Conservation (phyloP, 2,329 filamentous ascomycete species). For the Pestalotiopsis sp. region DNA sequence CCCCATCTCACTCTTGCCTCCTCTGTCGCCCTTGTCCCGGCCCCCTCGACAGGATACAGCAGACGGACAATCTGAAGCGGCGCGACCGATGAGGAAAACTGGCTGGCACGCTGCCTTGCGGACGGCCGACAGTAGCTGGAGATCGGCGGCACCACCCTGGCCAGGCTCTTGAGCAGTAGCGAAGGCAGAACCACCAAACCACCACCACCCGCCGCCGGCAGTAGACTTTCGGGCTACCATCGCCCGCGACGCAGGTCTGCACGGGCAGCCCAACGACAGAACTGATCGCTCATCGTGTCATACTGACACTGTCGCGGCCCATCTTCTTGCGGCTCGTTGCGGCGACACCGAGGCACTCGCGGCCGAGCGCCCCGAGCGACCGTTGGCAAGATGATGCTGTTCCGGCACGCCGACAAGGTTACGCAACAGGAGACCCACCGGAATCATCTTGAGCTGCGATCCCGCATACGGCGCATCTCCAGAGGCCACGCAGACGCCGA, state of each 20-base stretch:
- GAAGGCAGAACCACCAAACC: neutral
- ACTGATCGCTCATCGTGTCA: neutral
- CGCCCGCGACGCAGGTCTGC: neutral
- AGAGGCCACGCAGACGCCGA: neutral
- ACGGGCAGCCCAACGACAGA: neutral
- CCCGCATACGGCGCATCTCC: neutral
- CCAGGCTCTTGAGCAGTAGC: neutral
- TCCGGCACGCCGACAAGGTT: neutral
- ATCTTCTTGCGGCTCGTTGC: neutral
- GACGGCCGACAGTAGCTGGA: conserved; percentile 8
- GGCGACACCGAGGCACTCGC: neutral
- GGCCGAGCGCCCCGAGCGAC: neutral
- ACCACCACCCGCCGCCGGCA: neutral
- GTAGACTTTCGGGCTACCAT: neutral
- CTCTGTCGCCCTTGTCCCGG: neutral
- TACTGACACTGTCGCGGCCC: neutral
- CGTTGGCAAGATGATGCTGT: neutral
- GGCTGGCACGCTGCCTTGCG: conserved; percentile 1
- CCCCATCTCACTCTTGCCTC: neutral
- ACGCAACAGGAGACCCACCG: neutral
- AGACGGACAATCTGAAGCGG: neutral
- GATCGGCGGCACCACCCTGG: conserved; percentile 7
- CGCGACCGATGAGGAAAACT: conserved; percentile 5
- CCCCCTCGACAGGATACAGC: neutral
- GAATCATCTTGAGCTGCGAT: neutral